Conservation (phyloP, 306 rosid species). For the Citrullus mucosospermus region DNA sequence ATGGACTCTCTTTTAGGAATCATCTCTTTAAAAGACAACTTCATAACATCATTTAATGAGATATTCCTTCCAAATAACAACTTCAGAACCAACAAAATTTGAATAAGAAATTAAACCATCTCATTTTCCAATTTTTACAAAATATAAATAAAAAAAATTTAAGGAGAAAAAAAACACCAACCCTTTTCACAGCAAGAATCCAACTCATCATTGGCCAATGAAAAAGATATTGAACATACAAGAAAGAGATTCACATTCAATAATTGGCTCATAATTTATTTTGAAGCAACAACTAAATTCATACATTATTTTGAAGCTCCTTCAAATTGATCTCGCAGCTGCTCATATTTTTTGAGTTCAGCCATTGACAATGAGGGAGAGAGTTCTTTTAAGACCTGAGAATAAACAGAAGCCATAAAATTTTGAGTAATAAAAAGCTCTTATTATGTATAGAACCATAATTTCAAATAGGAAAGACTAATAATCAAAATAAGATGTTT, state of each 20-base stretch:
- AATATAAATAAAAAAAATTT: background rate
- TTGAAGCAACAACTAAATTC: background rate
- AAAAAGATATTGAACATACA: background rate
- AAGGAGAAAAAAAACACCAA: background rate
- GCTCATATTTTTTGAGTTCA: constrained; percentile 73
- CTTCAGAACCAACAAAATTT: background rate
- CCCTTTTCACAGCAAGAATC: background rate
- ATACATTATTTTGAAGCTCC: constrained; percentile 47
- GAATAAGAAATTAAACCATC: background rate
- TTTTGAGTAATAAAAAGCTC: background rate
- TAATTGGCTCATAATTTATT: background rate
- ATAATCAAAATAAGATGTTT: background rate
- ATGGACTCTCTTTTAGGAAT: too few relatives aligned
- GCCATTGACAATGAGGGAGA: constrained; percentile 69
- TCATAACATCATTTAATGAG: too few relatives aligned
- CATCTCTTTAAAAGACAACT: too few relatives aligned
- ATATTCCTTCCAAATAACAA: too few relatives aligned
- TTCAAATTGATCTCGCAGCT: constrained; percentile 81
- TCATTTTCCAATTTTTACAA: background rate
- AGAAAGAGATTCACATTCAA: background rate
- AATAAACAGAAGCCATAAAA: constrained; percentile 3
- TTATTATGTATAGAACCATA: background rate
- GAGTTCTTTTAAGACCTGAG: constrained; percentile 61
- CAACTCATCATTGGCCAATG: background rate
- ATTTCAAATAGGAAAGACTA: background rate